Percentiles rank a stretch among this genome's conserved stretches.
phyloP scores from a whole-genome alignment of 176 grass and related monocot species.

The Urochloa ruziziensis region DNA sequence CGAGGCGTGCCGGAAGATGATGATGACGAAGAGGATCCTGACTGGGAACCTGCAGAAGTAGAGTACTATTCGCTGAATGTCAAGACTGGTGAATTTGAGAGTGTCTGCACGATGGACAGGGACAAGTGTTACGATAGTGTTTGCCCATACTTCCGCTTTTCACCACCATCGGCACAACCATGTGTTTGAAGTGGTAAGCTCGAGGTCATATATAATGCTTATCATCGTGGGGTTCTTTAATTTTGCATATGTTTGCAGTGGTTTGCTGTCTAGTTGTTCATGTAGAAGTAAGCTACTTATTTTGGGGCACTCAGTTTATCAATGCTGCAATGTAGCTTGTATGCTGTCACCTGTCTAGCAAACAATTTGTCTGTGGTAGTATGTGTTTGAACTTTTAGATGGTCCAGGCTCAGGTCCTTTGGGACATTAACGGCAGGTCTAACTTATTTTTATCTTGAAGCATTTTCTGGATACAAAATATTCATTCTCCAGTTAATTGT shows the following conservation, averaged over 20 bases:
- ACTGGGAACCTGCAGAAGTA: background rate
- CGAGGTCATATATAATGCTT: background rate
- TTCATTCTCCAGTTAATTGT: background rate
- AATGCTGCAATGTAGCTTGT: background rate
- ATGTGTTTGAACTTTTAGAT: background rate
- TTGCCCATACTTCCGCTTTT: background rate
- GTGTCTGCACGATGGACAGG: background rate
- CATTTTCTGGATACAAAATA: background rate
- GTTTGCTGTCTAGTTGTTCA: background rate
- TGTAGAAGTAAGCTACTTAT: background rate
- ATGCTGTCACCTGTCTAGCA: too few species aligned
- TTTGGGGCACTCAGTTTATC: background rate
- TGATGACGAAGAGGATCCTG: background rate
- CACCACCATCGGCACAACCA: background rate
- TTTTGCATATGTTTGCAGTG: background rate
- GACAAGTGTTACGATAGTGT: background rate
- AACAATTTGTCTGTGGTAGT: background rate
- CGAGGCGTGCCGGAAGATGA: background rate
- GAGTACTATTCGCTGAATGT: background rate
- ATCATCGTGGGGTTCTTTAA: background rate
- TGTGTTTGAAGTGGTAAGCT: background rate
- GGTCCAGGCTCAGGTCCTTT: background rate
- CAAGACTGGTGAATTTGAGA: background rate
- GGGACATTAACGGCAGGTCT: background rate
- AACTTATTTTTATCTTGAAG: background rate